Evolutionary conservation across 352 stramenopile genomes (phyloP).

Genomic region (Phytophthora brassicae): DNA sequence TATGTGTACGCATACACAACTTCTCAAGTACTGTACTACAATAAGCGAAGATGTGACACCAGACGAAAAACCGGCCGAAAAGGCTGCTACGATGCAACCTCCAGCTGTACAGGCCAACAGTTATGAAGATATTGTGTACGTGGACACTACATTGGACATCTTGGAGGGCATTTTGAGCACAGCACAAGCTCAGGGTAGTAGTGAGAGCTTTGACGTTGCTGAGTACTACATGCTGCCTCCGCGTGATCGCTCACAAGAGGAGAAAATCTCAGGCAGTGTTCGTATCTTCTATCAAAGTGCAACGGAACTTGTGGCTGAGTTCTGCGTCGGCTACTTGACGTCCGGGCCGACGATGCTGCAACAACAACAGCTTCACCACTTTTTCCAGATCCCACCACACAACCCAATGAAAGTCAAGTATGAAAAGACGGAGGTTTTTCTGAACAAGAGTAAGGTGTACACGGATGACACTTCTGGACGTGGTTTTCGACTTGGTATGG

Average conservation of each 20-base stretch:
- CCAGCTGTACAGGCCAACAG: not conserved
- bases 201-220: not conserved
- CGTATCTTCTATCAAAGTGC: constrained; percentile 17
- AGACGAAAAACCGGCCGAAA: constrained; percentile 7
- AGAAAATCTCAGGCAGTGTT: constrained; percentile 21
- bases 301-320: constrained; percentile 20
- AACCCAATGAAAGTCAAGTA: constrained; percentile 34
- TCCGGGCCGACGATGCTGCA: constrained; percentile 17
- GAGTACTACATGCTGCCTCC: constrained; percentile 36
- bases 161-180: constrained; percentile 24
- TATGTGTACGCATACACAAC: constrained; percentile 27
- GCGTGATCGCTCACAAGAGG: constrained; percentile 1
- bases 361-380: constrained; percentile 32
- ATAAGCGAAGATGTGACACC: constrained; percentile 31
- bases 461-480: constrained; percentile 17
- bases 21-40: constrained; percentile 24
- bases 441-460: constrained; percentile 20
- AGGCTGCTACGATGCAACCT: not conserved
- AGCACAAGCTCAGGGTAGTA: constrained; percentile 1
- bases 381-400: constrained; percentile 37
- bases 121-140: constrained; percentile 13
- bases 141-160: constrained; percentile 27
- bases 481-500: constrained; percentile 28
- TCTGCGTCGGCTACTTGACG: constrained; percentile 31
- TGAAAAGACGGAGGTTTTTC: constrained; percentile 13